phyloP scores from a whole-genome alignment of 2,329 filamentous ascomycete species.

The Cryphonectria carpinicola region DNA sequence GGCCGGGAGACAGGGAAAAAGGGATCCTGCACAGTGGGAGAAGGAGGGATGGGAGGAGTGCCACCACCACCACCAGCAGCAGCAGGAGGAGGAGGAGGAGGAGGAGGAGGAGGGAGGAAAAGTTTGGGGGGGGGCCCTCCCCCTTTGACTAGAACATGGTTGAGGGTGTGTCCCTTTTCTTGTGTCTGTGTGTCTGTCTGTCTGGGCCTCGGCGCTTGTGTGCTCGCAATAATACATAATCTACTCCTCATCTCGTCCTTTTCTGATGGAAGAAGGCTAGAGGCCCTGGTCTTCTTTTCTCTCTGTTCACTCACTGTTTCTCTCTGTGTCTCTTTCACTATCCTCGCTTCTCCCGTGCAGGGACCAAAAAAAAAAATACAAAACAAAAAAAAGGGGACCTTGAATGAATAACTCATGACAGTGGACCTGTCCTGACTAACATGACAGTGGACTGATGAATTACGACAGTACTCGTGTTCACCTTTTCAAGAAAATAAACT shows the following conservation, averaged over 20 bases:
- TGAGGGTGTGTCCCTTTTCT: not conserved
- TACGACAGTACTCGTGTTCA: not conserved
- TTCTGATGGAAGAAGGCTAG: not conserved
- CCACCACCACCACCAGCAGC: too few species aligned
- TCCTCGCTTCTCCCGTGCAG: not conserved
- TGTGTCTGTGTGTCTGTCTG: not conserved
- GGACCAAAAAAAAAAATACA: not conserved
- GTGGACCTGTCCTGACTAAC: not conserved
- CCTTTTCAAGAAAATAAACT: not conserved
- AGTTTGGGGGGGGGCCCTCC: not conserved
- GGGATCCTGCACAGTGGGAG: not conserved
- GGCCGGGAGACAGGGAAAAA: conserved; percentile 7
- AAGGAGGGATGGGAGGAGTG: not conserved
- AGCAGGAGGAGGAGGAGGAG: not conserved
- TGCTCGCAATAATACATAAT: not conserved
- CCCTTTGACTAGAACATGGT: not conserved
- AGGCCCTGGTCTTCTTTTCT: not conserved
- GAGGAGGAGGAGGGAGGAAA: not conserved
- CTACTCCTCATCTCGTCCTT: not conserved
- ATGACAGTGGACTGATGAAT: conserved; percentile 5
- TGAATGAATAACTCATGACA: not conserved
- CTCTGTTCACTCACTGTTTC: not conserved
- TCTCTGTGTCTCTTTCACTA: not conserved
- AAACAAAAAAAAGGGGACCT: not conserved
- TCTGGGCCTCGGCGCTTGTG: not conserved